Percentiles rank a stretch among this genome's conserved stretches.
Evolutionary conservation across 2,329 filamentous ascomycete genomes (phyloP).

Genomic region (Pseudocercospora eumusae): DNA sequence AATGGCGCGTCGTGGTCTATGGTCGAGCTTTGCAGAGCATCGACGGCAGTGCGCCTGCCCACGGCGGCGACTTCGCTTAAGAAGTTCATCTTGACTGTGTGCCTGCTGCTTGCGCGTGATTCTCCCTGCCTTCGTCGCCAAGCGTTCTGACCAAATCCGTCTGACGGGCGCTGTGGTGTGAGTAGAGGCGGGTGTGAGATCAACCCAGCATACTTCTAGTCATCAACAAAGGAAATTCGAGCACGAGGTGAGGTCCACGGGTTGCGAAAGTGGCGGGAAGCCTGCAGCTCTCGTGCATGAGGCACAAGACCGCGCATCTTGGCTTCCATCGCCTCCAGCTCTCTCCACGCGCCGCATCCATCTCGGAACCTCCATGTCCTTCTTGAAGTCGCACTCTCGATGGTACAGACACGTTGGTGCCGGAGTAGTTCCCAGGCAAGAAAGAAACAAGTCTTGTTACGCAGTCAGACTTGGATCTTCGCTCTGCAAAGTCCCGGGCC

Average conservation of each 20-base stretch:
- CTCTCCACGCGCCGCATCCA: background rate
- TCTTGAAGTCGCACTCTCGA: no score
- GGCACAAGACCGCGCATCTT: constrained; percentile 6
- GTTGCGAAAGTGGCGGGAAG: constrained; percentile 15
- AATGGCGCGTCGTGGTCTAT: constrained; percentile 36
- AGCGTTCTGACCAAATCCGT: background rate
- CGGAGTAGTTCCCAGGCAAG: no score
- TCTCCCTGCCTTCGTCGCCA: constrained; percentile 5
- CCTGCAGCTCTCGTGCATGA: constrained; percentile 16
- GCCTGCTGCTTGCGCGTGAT: constrained; percentile 19
- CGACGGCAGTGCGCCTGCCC: constrained; percentile 34
- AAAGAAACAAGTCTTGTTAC: background rate
- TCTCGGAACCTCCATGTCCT: background rate
- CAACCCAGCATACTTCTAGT: background rate
- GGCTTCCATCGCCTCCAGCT: constrained; percentile 2
- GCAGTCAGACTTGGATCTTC: constrained; percentile 13
- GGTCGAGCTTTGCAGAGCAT: constrained; percentile 29
- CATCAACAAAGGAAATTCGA: constrained; percentile 16
- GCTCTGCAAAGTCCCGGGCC: constrained; percentile 12
- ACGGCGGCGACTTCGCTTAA: constrained; percentile 34
- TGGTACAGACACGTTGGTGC: no score
- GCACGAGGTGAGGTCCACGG: constrained; percentile 18
- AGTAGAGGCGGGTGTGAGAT: background rate
- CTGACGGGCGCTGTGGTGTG: background rate
- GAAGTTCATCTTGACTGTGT: constrained; percentile 30